Conservation (phyloP, 2,329 filamentous ascomycete genomes). For the Xylaria polymorpha region DNA sequence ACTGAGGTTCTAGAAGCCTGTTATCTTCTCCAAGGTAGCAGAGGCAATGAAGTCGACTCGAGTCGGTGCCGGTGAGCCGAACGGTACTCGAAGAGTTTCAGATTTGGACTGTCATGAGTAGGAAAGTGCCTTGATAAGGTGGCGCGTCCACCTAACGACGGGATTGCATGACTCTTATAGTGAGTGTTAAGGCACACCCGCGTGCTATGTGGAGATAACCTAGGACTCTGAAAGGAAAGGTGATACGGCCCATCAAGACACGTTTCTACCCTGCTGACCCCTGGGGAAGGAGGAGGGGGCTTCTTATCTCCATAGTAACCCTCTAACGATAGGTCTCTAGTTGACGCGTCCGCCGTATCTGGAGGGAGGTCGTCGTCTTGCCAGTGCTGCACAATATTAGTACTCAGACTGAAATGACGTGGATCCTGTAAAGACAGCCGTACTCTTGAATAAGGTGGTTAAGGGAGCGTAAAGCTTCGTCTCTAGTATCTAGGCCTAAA, state of each 20-base stretch:
- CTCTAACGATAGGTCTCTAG: constrained; percentile 4
- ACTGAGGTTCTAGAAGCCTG: not conserved
- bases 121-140: constrained; percentile 1
- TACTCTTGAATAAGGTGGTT: not conserved
- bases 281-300: constrained; percentile 15
- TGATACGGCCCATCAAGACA: not conserved
- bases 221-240: not conserved
- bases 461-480: not conserved
- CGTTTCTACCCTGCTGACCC: constrained; percentile 10
- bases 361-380: not conserved
- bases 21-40: not conserved
- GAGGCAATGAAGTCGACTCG: not conserved
- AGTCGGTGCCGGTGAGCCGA: not conserved
- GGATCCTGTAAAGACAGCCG: not conserved
- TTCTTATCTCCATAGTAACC: not conserved
- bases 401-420: constrained; percentile 2
- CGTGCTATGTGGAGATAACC: constrained; percentile 21
- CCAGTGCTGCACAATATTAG: not conserved
- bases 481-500: not conserved
- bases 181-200: constrained; percentile 16
- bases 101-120: not conserved
- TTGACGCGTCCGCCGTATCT: not conserved
- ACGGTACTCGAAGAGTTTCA: constrained; percentile 1
- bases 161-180: constrained; percentile 24
- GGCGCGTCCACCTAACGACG: not conserved